Conservation (phyloP, 371 early-diverging fungal species). For the Rhizomucor pusillus region DNA sequence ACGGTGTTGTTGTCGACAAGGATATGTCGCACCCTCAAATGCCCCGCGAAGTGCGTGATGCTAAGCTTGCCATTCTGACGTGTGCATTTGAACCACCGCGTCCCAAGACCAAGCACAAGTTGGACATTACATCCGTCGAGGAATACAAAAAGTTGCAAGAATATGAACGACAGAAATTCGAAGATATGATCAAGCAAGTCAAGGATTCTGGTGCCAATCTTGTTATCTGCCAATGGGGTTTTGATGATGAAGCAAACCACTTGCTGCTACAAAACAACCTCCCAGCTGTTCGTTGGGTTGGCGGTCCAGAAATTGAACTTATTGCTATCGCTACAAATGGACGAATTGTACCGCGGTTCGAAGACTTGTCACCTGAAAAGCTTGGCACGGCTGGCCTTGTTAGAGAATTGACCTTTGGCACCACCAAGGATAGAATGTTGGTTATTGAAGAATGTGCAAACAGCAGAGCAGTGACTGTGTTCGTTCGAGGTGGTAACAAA, state of each 20-base stretch:
- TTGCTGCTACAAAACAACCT: constrained; percentile 97
- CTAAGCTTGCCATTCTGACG: constrained; percentile 97
- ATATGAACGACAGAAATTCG: constrained; percentile 97
- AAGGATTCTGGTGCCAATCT: constrained; percentile 98
- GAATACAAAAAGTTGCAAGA: constrained; percentile 96
- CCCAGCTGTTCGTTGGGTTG: constrained; percentile 99
- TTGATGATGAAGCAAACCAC: constrained; percentile 99
- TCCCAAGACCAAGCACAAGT: constrained; percentile 99
- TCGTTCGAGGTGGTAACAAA: constrained; percentile 99
- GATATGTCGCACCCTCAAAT: constrained; percentile 99
- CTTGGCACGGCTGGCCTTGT: constrained; percentile 95
- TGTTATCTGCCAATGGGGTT: constrained; percentile 99
- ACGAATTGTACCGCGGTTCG: constrained; percentile 99
- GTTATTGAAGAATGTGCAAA: constrained; percentile 99
- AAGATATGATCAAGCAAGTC: constrained; percentile 95
- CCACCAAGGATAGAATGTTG: constrained; percentile 98
- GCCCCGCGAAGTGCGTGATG: constrained; percentile 95
- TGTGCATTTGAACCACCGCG: constrained; percentile 99
- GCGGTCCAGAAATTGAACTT: constrained; percentile 99
- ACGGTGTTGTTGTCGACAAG: constrained; percentile 99
- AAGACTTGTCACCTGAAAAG: constrained; percentile 90
- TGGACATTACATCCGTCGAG: constrained; percentile 96
- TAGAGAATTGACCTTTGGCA: constrained; percentile 95
- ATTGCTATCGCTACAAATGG: constrained; percentile 99
- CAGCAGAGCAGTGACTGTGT: constrained; percentile 96